Base-by-base conservation (phyloP, 2,329 filamentous ascomycete genomes). In the Gnomoniopsis smithogilvyi region DNA sequence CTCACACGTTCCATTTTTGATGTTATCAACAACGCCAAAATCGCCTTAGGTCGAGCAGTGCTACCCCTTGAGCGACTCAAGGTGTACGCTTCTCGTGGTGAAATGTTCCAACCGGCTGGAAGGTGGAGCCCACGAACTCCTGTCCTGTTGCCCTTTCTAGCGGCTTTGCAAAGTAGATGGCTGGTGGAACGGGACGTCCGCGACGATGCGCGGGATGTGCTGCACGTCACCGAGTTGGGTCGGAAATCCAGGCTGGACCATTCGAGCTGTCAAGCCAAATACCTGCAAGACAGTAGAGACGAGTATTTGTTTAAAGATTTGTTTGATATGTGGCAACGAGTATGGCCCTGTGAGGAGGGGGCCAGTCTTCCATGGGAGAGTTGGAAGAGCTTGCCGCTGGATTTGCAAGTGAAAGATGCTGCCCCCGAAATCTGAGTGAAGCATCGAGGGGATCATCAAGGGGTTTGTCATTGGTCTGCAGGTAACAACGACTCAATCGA, bases 1-100 rank as follows among this genome's bases (percentile, higher is more conserved):
- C 61, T 63, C 22, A 54, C 51, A 4, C 54, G 51, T 21, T 51
- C 50, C 21, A 63, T 63, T 36, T 61, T 61, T 43, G 10, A 53
- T 17, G 41, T 60, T 14, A 41, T 63, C 24, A 48, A 54, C 21
- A 43, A 21, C 7, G 43, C 54, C 11, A 63, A 61, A 34, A 33
- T n/a, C n/a, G 21, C 4, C 21, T 14, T 34, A 15, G 12, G 30
- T 12, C 43, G 36, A 2, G 41, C 21, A 17, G 38, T 53, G 24
- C 17, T 53, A 34, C 14, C 60, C 17, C 58, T 63, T 3, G 54
- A 63, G 19, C 22, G 47, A 24, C 58, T 63, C n/a, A 17, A 19
- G n/a, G 12, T 58, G 21, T 2, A 11, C 8, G 22, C 47, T 19
- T 15, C 17, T 38, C n/a, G 17, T 10, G 30, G 46, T 7, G 7